Evolutionary conservation across 140 eudicot genomes (phyloP), one percentile per base, ranked within the genome.

Genomic region (Stevia rebaudiana): DNA sequence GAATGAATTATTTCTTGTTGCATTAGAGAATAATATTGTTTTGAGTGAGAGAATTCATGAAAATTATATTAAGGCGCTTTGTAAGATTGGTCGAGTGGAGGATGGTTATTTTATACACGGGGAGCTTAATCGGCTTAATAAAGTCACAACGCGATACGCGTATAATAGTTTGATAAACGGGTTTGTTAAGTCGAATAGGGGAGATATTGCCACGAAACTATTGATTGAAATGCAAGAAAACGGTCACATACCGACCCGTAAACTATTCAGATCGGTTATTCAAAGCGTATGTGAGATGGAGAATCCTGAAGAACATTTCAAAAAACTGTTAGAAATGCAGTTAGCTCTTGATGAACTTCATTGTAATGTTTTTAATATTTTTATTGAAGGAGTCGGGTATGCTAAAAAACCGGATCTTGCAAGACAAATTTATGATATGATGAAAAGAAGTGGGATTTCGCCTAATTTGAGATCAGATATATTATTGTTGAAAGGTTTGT

Each of bases 171-270:
- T 91, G 81, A 83, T 91, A 35, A 25, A 51, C 6, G 92, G 83
- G 46, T 83, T 81, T 76, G 76, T 57, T 18, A 77, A 73, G 59
- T 57, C 71, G 3, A 76, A 57, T 9, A 81, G 83, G 72, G 95
- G 86, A 43, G 95, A 87, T 56, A 74, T 84, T 50, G 95, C 95
- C 7, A 68, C 81, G 21, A 83, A 74, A 56, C 69, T 87, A 63
- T 74, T 91, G 21, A 70, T 83, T 17, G 89, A 87, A 61, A 91
- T 91, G 98, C 89, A 91, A 83, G 87, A 83, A 72, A 91, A 73
- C 25, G 95, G 95, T 57, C 81, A 74, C 54, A 41, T 33, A 11
- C 81, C 92, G 1, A 43, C 39, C 22, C 73, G 78, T n/a, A 11
- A 0, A 42, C 35, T 88, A 70, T 73, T 66, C 41, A 75, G 68